Conservation (phyloP, 2,329 filamentous ascomycete genomes). For the Clarireedia homoeocarpa region DNA sequence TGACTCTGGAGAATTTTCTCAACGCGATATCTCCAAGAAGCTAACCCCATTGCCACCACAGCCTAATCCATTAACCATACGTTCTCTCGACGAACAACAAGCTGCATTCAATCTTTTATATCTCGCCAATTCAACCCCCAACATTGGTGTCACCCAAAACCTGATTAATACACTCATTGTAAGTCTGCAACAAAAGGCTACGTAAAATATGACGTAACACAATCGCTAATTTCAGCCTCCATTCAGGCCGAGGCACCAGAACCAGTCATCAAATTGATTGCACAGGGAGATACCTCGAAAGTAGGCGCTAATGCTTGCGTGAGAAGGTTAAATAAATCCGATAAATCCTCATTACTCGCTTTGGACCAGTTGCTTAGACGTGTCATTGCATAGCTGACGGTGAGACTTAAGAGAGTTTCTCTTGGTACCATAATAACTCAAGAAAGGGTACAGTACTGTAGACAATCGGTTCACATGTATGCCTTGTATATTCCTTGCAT, state of each 20-base stretch:
- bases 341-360: constrained; percentile 15
- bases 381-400: too few species aligned
- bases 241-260: constrained; percentile 34
- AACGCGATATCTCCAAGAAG: constrained; percentile 1
- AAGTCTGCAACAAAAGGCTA: constrained; percentile 32
- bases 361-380: too few species aligned
- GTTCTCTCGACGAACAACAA: constrained; percentile 51
- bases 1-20: constrained; percentile 11
- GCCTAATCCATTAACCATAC: neutral
- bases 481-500: too few species aligned
- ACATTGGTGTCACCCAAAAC: constrained; percentile 31
- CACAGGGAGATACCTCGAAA: constrained; percentile 20
- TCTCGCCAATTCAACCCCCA: constrained; percentile 45
- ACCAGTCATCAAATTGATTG: constrained; percentile 32
- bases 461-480: too few species aligned
- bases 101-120: constrained; percentile 56
- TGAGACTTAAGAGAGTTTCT: too few species aligned
- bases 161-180: constrained; percentile 57
- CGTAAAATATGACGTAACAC: neutral
- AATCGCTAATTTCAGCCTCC: constrained; percentile 17
- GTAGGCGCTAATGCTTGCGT: neutral
- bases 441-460: too few species aligned
- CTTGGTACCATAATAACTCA: too few species aligned
- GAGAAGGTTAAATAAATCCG: constrained; percentile 3
- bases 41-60: neutral